Evolutionary conservation across 768 basidiomycete species (phyloP).

Genomic region (Leccinum subgranulosum): DNA sequence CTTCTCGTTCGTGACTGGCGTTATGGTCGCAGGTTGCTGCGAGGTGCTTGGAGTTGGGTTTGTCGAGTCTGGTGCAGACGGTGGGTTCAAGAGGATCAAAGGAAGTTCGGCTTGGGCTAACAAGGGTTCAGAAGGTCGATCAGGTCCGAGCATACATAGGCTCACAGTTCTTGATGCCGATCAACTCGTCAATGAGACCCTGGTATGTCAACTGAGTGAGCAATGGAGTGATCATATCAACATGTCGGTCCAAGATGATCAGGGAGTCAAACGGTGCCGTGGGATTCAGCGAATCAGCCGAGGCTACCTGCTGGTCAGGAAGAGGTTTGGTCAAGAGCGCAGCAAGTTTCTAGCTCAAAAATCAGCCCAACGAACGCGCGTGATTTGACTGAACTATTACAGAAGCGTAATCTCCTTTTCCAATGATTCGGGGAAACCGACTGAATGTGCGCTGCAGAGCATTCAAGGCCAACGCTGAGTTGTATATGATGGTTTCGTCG

Average conservation of each 20-base stretch:
- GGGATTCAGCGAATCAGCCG: constrained; percentile 41
- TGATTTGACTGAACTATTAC: constrained; percentile 36
- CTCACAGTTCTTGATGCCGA: constrained; percentile 88
- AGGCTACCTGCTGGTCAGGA: constrained; percentile 38
- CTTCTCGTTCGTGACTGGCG: constrained; percentile 65
- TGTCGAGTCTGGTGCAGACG: constrained; percentile 40
- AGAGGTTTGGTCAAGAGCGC: too few species aligned
- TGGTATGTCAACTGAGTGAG: constrained; percentile 96
- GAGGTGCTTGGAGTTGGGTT: constrained; percentile 35
- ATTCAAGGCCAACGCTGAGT: constrained; percentile 83
- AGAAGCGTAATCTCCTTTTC: constrained; percentile 87
- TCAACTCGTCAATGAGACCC: constrained; percentile 89
- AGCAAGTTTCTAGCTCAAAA: constrained; percentile 60
- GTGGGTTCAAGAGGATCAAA: constrained; percentile 60
- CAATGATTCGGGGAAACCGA: constrained; percentile 86
- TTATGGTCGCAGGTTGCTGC: constrained; percentile 41
- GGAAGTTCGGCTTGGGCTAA: constrained; percentile 82
- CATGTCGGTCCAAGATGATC: constrained; percentile 84
- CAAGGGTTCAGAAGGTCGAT: constrained; percentile 2
- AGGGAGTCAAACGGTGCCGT: constrained; percentile 77
- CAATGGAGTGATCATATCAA: constrained; percentile 94
- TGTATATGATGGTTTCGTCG: constrained; percentile 85
- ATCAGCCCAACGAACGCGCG: constrained; percentile 7
- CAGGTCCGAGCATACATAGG: background rate
- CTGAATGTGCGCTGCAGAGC: constrained; percentile 84